Conservation (phyloP, 2,329 filamentous ascomycete genomes). For the Fusarium begoniae region DNA sequence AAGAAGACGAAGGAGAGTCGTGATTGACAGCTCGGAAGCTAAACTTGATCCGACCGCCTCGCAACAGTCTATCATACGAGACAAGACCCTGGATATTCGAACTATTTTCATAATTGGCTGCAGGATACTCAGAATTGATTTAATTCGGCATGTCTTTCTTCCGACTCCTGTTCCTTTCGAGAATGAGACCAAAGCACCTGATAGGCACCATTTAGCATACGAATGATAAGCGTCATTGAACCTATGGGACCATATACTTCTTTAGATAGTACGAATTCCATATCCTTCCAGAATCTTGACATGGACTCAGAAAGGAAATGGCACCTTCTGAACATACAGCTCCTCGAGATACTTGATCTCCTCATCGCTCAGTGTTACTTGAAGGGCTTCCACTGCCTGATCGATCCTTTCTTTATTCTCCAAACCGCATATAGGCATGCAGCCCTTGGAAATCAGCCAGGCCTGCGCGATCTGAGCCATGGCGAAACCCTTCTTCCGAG, state of each 20-base stretch:
- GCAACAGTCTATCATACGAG: too few relatives aligned
- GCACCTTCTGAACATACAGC: not conserved
- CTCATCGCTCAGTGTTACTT: not conserved
- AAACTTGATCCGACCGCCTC: not conserved
- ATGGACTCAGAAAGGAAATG: not conserved
- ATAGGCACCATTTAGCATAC: not conserved
- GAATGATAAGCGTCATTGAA: not conserved
- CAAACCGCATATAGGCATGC: not conserved
- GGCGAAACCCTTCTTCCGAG: not conserved
- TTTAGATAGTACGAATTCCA: accelerated
- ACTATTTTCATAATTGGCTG: not conserved
- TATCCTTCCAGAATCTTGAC: accelerated
- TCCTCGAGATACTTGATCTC: not conserved
- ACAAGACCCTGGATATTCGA: not conserved
- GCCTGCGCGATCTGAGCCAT: not conserved
- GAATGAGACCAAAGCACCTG: accelerated
- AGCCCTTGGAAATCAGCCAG: not conserved
- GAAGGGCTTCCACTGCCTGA: not conserved
- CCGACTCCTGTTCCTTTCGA: not conserved
- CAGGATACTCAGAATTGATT: accelerated
- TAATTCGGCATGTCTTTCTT: not conserved
- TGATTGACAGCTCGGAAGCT: not conserved
- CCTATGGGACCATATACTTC: too few relatives aligned
- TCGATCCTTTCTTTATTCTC: not conserved
- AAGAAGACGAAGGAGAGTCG: not conserved